Evolutionary conservation across 345 rosid genomes (phyloP), one percentile per base, ranked within the genome.

Genomic region (Eucalyptus tenuipes): DNA sequence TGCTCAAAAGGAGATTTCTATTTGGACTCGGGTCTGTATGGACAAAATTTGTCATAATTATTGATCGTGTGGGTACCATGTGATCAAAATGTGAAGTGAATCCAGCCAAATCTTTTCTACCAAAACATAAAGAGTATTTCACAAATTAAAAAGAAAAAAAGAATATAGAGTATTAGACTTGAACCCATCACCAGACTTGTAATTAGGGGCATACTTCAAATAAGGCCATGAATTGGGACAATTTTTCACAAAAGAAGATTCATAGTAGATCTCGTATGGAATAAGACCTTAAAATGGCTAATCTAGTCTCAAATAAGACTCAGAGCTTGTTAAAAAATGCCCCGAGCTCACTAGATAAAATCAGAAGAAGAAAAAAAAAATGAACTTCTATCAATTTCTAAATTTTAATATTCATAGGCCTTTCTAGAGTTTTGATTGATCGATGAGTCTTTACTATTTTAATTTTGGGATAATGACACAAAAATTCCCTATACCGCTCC

Each of bases 11-110:
- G 42, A 66, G 22, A 8, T 15, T 66, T 31, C 18, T 66, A 31
- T 31, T 66, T 66, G 33, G 40, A 31, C 12, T 8, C 6, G 1
- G 0, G 13, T 68, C 0, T 0, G 0, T 68, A 33, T 68, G 80
- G 33, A 68, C 11, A 4, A 4, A 4, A 68, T 33, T 15, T 24
- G 12, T 18, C 27, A 0, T 13, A 37, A 37, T 17, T 24, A 71
- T 37, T 71, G 14, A 71, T 71, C 0, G 1, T 71, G 45, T 18
- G 45, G 81, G 27, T 37, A 33, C 13, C 7, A 18, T 8, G 7
- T 18, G 25, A 71, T 0, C 81, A 71, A 71, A 71, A 0, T 42
- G 8, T 71, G 45, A 71, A 71, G 44, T 33, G 24, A 22, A 9
- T 68, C 13, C 1, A n/a, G 1, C n/a, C 37, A 7, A 64, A 2